Conservation (phyloP, 2,329 filamentous ascomycete genomes). For the Sphaerulina vaccinii region DNA sequence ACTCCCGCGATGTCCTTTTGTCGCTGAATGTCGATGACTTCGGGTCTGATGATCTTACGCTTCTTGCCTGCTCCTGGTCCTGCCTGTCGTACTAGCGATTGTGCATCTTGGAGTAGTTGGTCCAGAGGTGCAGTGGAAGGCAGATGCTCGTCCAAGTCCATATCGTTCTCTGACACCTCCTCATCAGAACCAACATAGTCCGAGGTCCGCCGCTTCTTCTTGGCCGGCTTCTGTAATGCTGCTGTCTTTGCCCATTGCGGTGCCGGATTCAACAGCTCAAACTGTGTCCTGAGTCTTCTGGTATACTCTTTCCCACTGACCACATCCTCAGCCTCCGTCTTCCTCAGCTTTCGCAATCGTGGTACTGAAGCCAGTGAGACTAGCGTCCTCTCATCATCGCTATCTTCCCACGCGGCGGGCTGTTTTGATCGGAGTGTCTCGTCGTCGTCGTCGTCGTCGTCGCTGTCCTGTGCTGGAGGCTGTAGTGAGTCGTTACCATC, state of each 20-base stretch:
- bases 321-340: constrained; percentile 78
- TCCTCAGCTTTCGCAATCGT: constrained; percentile 77
- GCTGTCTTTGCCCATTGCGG: constrained; percentile 61
- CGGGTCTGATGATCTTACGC: constrained; percentile 76
- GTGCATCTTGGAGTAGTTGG: constrained; percentile 72
- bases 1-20: constrained; percentile 78
- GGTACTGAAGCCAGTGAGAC: constrained; percentile 77
- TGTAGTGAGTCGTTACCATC: constrained; percentile 51
- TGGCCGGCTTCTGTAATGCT: constrained; percentile 41
- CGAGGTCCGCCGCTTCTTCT: constrained; percentile 49
- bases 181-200: constrained; percentile 40
- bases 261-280: constrained; percentile 58
- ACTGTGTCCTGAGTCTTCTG: constrained; percentile 72
- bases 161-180: constrained; percentile 48
- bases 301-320: constrained; percentile 85
- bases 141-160: constrained; percentile 56
- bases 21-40: constrained; percentile 85
- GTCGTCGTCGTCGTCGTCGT: constrained; percentile 45
- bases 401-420: constrained; percentile 81
- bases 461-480: constrained; percentile 37
- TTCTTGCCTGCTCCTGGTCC: constrained; percentile 54
- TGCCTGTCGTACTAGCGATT: constrained; percentile 58
- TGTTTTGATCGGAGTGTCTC: constrained; percentile 41
- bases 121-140: constrained; percentile 75
- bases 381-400: constrained; percentile 84